phyloP scores from a whole-genome alignment of 352 stramenopile species.

The Globisporangium cylindrosporum region DNA sequence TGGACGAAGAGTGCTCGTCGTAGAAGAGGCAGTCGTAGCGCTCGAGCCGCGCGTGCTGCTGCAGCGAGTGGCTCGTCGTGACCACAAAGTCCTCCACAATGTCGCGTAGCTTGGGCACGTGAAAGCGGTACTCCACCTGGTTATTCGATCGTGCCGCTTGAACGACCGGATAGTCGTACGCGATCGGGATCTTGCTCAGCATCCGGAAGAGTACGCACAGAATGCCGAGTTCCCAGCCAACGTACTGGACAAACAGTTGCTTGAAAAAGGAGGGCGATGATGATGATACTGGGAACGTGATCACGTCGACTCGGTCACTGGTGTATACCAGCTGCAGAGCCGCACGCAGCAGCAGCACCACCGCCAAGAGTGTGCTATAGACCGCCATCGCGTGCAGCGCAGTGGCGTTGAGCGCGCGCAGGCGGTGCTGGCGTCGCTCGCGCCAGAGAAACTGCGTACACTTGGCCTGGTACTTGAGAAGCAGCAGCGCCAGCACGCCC shows the following conservation, averaged over 20 bases:
- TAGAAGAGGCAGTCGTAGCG: conserved; percentile 17
- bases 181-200: conserved; percentile 14
- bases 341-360: conserved; percentile 6
- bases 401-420: conserved; percentile 2
- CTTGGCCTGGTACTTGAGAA: conserved; percentile 20
- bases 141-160: background rate
- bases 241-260: conserved; percentile 8
- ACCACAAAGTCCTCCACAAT: conserved; percentile 16
- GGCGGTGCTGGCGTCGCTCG: conserved; percentile 12
- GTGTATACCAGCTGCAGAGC: background rate
- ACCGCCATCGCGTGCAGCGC: conserved; percentile 14
- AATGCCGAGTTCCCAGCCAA: conserved; percentile 13
- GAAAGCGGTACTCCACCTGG: conserved; percentile 1
- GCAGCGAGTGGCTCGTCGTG: conserved; percentile 12
- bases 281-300: background rate
- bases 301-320: background rate
- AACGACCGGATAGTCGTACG: background rate
- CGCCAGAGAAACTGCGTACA: conserved; percentile 17
- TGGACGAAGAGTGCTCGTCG: conserved; percentile 4
- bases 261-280: conserved; percentile 1
- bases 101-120: conserved; percentile 11
- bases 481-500: conserved; percentile 11
- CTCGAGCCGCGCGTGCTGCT: conserved; percentile 10
- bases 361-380: conserved; percentile 7
- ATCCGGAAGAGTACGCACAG: conserved; percentile 5